Evolutionary conservation across 148 eudicot species (phyloP), one percentile per base, ranked within the genome.

Genomic region (Amaranthus hypochondriacus): DNA sequence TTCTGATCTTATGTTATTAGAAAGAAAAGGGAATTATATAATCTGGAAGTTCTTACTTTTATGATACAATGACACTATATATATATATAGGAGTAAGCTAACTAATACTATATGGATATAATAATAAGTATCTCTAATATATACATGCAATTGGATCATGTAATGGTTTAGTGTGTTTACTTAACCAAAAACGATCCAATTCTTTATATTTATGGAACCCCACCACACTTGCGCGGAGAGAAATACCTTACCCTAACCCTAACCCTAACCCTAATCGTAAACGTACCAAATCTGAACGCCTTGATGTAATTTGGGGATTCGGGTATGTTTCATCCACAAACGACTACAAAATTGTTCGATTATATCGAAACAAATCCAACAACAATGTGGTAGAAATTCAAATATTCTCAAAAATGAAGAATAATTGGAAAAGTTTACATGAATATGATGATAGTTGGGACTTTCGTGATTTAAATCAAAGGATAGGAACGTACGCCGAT

Each of bases 241-340:
- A 61, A 61, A 9, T 61, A 7, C 6, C 5, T 4, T 4, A 15
- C 28, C 50, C 48, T 39, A n/a, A n/a, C n/a, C n/a, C n/a, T n/a
- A n/a, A n/a, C n/a, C n/a, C n/a, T n/a, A n/a, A n/a, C n/a, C n/a
- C n/a, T n/a, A n/a, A n/a, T n/a, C n/a, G n/a, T n/a, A n/a, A n/a
- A n/a, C n/a, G n/a, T n/a, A 53, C 7, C 48, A 9, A 11, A 42
- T 21, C 5, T 5, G 15, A 46, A 8, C 55, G 55, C 39, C 21
- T 6, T 5, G 63, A 71, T 42, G 63, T 57, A 14, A 52, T 71
- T 4, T 56, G 73, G 73, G 73, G 73, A 57, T 71, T 71, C 13
- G n/a, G 4, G 15, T 44, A 13, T 49, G 56, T 48, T 71, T n/a
- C n/a, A n/a, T n/a, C n/a, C n/a, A n/a, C n/a, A n/a, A n/a, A n/a